Conservation (phyloP, 129 eudicot genomes). For the Logfia minima region DNA sequence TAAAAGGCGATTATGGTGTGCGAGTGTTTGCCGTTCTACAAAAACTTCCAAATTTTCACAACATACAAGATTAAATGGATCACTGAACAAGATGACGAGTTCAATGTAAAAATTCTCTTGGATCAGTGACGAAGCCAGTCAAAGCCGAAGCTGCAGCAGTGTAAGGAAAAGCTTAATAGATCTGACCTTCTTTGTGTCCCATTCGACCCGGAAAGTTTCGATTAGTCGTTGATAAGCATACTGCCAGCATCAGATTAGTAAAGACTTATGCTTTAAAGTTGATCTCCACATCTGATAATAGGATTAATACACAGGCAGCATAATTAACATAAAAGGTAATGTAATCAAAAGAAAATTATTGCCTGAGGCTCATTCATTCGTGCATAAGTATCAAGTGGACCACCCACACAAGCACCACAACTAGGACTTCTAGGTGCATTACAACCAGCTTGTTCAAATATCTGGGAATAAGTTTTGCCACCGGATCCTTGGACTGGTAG, state of each 20-base stretch:
- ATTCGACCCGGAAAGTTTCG: constrained; percentile 96
- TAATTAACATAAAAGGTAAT: too few relatives aligned
- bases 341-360: constrained; percentile 21
- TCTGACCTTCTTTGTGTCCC: constrained; percentile 99
- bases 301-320: too few relatives aligned
- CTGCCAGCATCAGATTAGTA: too few relatives aligned
- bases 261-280: too few relatives aligned
- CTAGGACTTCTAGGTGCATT: constrained; percentile 91
- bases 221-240: constrained; percentile 93
- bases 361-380: constrained; percentile 93
- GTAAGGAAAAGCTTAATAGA: constrained; percentile 91
- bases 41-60: too few relatives aligned
- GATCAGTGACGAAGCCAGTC: constrained; percentile 94
- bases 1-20: too few relatives aligned
- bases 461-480: constrained; percentile 94
- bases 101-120: constrained; percentile 80
- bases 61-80: too few relatives aligned
- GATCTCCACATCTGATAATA: too few relatives aligned
- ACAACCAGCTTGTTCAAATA: constrained; percentile 96
- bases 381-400: constrained; percentile 95
- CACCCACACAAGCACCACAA: constrained; percentile 97
- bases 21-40: too few relatives aligned
- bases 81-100: background rate
- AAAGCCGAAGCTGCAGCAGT: constrained; percentile 97
- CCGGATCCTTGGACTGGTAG: constrained; percentile 75